phyloP scores from a whole-genome alignment of 2,329 filamentous ascomycete genomes.

The Ophiostoma triangulosporum region DNA sequence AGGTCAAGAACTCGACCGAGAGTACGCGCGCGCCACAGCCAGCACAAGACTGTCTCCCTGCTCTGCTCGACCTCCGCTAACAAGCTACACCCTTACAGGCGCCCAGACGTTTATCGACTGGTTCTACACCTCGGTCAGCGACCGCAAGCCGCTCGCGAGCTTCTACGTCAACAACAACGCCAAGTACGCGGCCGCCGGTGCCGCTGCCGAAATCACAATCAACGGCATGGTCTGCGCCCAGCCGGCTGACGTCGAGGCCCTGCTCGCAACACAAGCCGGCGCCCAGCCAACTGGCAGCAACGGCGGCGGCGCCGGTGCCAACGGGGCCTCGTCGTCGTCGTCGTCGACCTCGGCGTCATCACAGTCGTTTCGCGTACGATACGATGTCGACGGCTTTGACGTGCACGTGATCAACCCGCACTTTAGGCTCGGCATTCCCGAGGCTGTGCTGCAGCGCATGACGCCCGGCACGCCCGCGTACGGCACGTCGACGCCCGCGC shows the following conservation, averaged over 20 bases:
- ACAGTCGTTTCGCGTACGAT: conserved; percentile 30
- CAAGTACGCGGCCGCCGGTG: conserved; percentile 34
- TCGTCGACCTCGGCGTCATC: not conserved
- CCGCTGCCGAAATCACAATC: conserved; percentile 57
- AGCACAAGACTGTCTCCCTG: not conserved
- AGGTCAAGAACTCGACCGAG: conserved; percentile 33
- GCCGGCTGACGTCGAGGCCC: conserved; percentile 50
- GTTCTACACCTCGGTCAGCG: conserved; percentile 65
- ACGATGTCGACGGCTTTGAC: conserved; percentile 65
- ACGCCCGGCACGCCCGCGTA: conserved; percentile 7
- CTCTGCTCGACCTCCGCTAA: not conserved
- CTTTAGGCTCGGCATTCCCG: conserved; percentile 44
- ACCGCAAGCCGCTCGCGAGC: conserved; percentile 40
- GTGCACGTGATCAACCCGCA: conserved; percentile 63
- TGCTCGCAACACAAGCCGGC: conserved; percentile 48
- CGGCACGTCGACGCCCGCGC: conserved; percentile 21
- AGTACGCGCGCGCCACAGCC: conserved; percentile 21
- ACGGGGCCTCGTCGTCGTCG: conserved; percentile 1
- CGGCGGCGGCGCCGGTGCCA: conserved; percentile 6
- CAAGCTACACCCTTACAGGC: conserved; percentile 29
- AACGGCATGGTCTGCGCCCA: conserved; percentile 58
- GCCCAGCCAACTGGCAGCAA: conserved; percentile 19
- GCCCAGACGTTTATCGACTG: conserved; percentile 57
- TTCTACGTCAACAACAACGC: conserved; percentile 56
- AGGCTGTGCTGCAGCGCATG: conserved; percentile 21